Conservation (phyloP, 2,329 filamentous ascomycete genomes). For the Keithomyces neogunnii region DNA sequence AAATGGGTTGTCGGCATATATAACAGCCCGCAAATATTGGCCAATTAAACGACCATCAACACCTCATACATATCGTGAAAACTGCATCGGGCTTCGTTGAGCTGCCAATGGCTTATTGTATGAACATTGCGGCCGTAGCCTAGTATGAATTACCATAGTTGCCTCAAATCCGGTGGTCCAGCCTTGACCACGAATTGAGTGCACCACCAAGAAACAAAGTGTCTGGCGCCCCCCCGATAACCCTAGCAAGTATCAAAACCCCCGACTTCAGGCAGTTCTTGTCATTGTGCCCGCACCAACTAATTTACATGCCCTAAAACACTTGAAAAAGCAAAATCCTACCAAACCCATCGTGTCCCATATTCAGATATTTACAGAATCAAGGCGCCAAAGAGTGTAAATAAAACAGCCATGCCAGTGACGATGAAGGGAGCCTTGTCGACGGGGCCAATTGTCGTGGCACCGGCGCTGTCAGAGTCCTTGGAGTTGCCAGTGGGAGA, state of each 20-base stretch:
- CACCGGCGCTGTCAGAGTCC: slow-evolving; percentile 21
- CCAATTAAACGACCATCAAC: too few species aligned
- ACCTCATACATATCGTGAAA: too few species aligned
- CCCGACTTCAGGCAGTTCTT: not conserved
- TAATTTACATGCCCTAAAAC: too few species aligned
- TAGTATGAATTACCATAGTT: slow-evolving; percentile 1
- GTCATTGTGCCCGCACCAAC: slow-evolving; percentile 5
- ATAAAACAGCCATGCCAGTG: slow-evolving; percentile 24
- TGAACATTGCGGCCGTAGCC: not conserved
- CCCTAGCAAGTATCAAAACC: not conserved
- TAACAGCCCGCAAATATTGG: too few species aligned
- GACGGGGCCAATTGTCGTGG: slow-evolving; percentile 17
- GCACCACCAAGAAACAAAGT: not conserved
- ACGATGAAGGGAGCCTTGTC: slow-evolving; percentile 25
- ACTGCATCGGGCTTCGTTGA: too few species aligned
- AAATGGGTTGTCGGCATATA: too few species aligned
- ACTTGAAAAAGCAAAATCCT: slow-evolving; percentile 2
- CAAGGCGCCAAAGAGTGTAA: slow-evolving; percentile 30
- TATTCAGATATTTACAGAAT: slow-evolving; percentile 24
- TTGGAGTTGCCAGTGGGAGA: slow-evolving; percentile 17
- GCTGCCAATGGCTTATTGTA: not conserved
- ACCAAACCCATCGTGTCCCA: not conserved
- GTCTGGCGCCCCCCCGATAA: not conserved
- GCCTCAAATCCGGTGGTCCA: slow-evolving; percentile 1
- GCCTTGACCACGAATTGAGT: not conserved